These are phyloP conservation scores for Monosporascus sp. DNA, from an alignment of 2,329 filamentous ascomycete species.

Conservation along the genomic window DNA sequence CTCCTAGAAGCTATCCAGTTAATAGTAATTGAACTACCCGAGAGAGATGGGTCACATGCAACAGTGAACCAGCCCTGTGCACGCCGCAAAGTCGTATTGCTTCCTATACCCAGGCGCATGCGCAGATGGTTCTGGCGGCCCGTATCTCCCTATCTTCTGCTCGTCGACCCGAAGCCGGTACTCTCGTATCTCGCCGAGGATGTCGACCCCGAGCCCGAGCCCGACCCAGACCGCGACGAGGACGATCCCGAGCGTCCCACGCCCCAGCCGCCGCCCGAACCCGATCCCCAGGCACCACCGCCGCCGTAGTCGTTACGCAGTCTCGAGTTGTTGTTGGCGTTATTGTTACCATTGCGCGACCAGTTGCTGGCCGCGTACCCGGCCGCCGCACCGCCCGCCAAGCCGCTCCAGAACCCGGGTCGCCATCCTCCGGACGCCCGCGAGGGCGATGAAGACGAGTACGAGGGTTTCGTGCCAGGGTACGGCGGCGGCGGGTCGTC, in stretches of 20 bases:
- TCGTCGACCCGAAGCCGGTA: conserved; percentile 69
- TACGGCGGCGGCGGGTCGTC: conserved; percentile 52
- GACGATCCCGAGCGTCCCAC: conserved; percentile 25
- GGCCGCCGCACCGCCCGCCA: conserved; percentile 63
- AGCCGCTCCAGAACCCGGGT: conserved; percentile 70
- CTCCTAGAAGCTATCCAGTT: neutral
- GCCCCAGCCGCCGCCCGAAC: conserved; percentile 21
- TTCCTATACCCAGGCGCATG: no score
- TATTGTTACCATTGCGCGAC: conserved; percentile 30
- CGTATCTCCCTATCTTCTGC: conserved; percentile 39
- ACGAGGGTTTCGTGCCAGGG: conserved; percentile 35
- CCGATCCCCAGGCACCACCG: conserved; percentile 27
- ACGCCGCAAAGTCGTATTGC: no score
- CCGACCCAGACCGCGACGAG: conserved; percentile 17
- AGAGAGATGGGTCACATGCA: neutral
- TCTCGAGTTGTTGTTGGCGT: conserved; percentile 20
- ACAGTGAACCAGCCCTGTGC: neutral
- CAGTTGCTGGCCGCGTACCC: conserved; percentile 57
- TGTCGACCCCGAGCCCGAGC: conserved; percentile 32
- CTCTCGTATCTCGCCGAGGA: conserved; percentile 56
- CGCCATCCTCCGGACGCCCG: conserved; percentile 48
- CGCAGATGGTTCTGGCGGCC: no score
- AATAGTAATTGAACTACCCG: neutral
- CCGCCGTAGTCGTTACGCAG: conserved; percentile 21
- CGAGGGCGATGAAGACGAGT: conserved; percentile 19